Percentiles rank a stretch among this genome's conserved stretches.
These are phyloP conservation scores for Russula ochroleuca DNA, from an alignment of 768 basidiomycete genomes.

Conservation along the genomic window DNA sequence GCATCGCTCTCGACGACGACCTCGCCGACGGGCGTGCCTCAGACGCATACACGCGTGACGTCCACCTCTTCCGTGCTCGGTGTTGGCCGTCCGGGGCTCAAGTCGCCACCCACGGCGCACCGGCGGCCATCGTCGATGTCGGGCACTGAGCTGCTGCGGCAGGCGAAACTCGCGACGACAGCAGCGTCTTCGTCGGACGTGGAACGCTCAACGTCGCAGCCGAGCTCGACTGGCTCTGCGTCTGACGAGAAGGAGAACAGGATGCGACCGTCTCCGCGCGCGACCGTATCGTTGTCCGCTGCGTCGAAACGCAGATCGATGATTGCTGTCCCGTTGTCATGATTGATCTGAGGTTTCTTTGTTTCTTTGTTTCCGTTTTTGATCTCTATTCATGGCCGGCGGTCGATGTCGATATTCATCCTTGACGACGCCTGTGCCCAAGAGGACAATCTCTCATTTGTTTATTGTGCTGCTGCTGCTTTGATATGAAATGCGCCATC, in stretches of 20 bases:
- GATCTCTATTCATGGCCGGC: not conserved
- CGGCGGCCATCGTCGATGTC: conserved; percentile 24
- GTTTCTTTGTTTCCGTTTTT: not conserved
- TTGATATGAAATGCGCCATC: conserved; percentile 8
- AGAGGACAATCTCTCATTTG: not conserved
- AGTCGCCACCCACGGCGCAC: conserved; percentile 10
- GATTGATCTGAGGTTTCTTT: conserved; percentile 5
- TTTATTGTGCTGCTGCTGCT: not conserved
- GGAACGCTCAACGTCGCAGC: conserved; percentile 11
- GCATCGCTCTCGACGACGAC: conserved; percentile 22
- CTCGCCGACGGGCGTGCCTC: conserved; percentile 7
- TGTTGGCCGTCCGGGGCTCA: conserved; percentile 15
- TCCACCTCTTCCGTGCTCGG: conserved; percentile 15
- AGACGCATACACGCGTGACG: conserved; percentile 9
- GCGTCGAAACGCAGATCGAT: conserved; percentile 23
- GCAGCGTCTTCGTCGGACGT: conserved; percentile 13
- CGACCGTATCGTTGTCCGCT: conserved; percentile 7
- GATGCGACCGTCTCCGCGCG: conserved; percentile 8
- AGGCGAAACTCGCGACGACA: conserved; percentile 14
- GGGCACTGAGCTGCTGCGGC: conserved; percentile 22
- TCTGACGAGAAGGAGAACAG: conserved; percentile 24
- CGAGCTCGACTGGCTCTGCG: conserved; percentile 6
- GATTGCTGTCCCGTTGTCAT: conserved; percentile 14
- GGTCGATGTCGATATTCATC: not conserved
- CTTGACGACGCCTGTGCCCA: not conserved